Evolutionary conservation across 768 basidiomycete genomes (phyloP), one percentile per base, ranked within the genome.

Genomic region (Neoboletus subvelutipes): DNA sequence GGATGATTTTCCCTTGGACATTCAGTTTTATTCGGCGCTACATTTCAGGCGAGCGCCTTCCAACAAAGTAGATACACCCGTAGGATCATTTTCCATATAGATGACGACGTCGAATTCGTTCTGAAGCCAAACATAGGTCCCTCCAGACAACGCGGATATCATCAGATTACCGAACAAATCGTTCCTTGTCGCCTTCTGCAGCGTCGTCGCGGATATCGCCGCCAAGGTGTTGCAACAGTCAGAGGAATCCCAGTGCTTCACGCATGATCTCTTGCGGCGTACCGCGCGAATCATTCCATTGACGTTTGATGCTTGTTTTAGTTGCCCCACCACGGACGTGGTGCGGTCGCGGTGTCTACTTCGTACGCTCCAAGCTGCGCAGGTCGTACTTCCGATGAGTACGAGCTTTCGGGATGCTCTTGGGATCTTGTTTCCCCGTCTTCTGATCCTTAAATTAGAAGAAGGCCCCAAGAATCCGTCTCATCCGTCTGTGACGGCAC

Each of bases 181-280:
- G 26, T 78, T 79, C 46, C 63, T 84, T 9, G 72, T 80, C 5
- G 67, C 76, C 4, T 77, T 87, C 54, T 71, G 83, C 45, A 75
- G 76, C 34, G 69, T 80, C 34, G 64, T 83, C 24, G 64, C 81
- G 20, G 77, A 82, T 37, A 66, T 83, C 15, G 61, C 82, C 24
- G 69, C 75, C 31, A 75, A 72, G 49, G 67, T 77, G 2, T 55
- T 86, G 45, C 71, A 68, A 41, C 77, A 78, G 4, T 64, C 78
- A 1, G 67, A 80, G 13, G 73, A 75, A 42, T 77, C 75, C 13
- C 76, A 78, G 34, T 80, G 79, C 72, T 81, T 83, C 49, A 72
- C 85, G 10, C 64, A 69, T 17, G 83, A 87, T 61, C 61, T 83
- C 42, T 61, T 75, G 45, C 79, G 78, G 34, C 73, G 70, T 33